Evolutionary conservation across 257 asterid genomes (phyloP), one percentile per base, ranked within the genome.

Genomic region (Nicotiana paniculata): DNA sequence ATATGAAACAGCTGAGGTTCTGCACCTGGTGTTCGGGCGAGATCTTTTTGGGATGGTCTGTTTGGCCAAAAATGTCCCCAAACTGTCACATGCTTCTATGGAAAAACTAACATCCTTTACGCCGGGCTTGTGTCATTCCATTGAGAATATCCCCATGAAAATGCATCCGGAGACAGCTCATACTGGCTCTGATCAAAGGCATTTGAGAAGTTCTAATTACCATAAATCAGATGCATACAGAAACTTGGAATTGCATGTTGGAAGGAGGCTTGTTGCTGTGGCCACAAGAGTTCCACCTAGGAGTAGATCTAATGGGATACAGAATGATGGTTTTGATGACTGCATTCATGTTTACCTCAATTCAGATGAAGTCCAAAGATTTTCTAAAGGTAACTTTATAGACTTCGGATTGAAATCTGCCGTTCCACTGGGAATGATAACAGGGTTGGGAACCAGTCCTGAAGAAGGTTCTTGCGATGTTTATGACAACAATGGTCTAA

Each of bases 11-110:
- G 81, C 94, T 33, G 96, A 96, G 91, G 97, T 96, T 85, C 90
- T 96, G 59, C 99, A 96, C 88, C 92, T 96, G 85, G 99, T 96
- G 82, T 91, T 93, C 15, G 99, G 99, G 28, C 87, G 97, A 83
- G 96, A 93, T 81, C 96, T 93, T 82, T 93, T 96, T 85, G 99
- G 99, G 70, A 89, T 93, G 91, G 96, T 96, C 82, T 88, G 96
- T 77, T 61, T 93, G 35, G 89, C 93, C 79, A 85, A 88, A 84
- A 89, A 81, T 89, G 39, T 77, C 84, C 84, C 86, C 82, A 90
- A 89, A 81, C 85, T 95, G 82, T 85, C 93, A 6, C 85, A 90
- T 85, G 79, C 86, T 61, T 26, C 57, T 81, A 70, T 67, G 24
- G 88, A 82, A 69, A 91, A 89, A 57, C 84, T 93, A 84, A 46